Conservation (phyloP, 1,284 basidiomycete species). For the Nidula niveotomentosa region DNA sequence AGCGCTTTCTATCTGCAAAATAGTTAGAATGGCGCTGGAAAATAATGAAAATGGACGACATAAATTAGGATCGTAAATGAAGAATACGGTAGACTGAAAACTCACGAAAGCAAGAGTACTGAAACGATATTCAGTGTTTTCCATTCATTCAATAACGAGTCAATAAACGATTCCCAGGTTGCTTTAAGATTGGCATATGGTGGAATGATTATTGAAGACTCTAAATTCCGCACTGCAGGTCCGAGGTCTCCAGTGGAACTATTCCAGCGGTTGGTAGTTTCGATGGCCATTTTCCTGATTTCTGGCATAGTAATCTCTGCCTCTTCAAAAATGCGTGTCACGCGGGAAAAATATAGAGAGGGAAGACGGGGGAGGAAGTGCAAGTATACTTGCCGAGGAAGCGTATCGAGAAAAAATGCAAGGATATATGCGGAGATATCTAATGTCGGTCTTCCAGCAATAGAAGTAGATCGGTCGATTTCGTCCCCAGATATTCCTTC, state of each 20-base stretch:
- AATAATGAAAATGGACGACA: conserved; percentile 6
- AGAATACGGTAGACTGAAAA: neutral
- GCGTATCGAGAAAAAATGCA: conserved; percentile 7
- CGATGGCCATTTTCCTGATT: conserved; percentile 53
- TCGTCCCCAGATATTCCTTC: neutral
- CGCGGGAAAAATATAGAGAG: conserved; percentile 63
- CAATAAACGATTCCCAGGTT: conserved; percentile 40
- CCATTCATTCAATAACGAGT: conserved; percentile 41
- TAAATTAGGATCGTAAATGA: neutral
- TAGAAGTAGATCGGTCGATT: neutral
- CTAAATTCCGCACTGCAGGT: neutral
- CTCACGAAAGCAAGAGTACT: conserved; percentile 33
- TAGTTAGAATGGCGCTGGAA: conserved; percentile 56
- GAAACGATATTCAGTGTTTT: conserved; percentile 43
- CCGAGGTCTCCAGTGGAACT: neutral
- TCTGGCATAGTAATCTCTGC: conserved; percentile 61
- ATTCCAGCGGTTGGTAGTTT: conserved; percentile 9
- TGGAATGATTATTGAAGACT: conserved; percentile 7
- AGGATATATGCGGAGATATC: neutral
- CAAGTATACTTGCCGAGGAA: conserved; percentile 16
- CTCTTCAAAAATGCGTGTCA: conserved; percentile 63
- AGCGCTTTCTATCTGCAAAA: conserved; percentile 56
- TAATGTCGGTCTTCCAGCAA: too few species aligned
- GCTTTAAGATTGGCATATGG: conserved; percentile 18
- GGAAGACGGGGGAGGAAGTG: conserved; percentile 54